phyloP scores from a whole-genome alignment of 2,329 filamentous ascomycete genomes.

The Xylaria sp. region DNA sequence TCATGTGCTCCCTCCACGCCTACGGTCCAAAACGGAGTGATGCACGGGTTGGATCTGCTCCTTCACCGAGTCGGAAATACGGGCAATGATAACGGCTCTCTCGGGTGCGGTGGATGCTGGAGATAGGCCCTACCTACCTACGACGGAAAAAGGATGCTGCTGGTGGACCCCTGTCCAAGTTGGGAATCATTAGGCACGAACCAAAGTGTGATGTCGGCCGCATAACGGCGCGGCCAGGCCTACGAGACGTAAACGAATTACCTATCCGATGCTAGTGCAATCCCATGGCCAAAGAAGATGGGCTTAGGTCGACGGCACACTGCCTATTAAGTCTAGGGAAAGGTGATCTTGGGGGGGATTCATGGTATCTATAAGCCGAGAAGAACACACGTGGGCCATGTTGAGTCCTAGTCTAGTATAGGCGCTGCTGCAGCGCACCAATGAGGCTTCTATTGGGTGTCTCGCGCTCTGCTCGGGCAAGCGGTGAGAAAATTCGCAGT shows the following conservation, averaged over 20 bases:
- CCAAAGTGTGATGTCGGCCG: slow-evolving; percentile 40
- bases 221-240: slow-evolving; percentile 40
- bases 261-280: slow-evolving; percentile 37
- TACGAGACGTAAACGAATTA: slow-evolving; percentile 37
- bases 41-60: slow-evolving; percentile 13
- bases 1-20: slow-evolving; percentile 8
- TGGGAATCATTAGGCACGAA: slow-evolving; percentile 39
- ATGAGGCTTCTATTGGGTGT: not conserved
- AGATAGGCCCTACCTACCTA: slow-evolving; percentile 8
- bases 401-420: too few species aligned
- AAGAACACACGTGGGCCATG: too few species aligned
- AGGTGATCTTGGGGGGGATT: too few species aligned
- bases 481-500: slow-evolving; percentile 37
- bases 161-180: slow-evolving; percentile 25
- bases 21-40: too few species aligned
- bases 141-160: slow-evolving; percentile 3
- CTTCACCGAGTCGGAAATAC: slow-evolving; percentile 23
- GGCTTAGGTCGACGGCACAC: not conserved
- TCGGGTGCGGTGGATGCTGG: not conserved
- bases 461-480: slow-evolving; percentile 29
- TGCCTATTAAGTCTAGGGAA: too few species aligned
- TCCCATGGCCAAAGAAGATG: slow-evolving; percentile 29
- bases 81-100: not conserved
- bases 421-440: too few species aligned
- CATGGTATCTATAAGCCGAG: slow-evolving; percentile 24